Evolutionary conservation across 2,329 filamentous ascomycete species (phyloP), one percentile per base, ranked within the genome.

Genomic region (Diaporthe aspalathi): DNA sequence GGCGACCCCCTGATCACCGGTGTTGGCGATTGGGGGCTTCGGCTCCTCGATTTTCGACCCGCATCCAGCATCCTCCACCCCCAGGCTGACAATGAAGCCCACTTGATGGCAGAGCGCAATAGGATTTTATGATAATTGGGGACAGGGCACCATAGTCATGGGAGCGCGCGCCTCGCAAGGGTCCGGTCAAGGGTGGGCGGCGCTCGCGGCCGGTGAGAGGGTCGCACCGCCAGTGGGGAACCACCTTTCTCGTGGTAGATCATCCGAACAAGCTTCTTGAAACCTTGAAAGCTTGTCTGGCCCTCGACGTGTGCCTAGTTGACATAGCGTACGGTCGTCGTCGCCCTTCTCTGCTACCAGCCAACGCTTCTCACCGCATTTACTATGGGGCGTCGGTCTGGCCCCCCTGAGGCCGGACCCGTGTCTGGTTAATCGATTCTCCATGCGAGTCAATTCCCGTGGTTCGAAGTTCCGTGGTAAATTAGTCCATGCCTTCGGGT

Each of bases 141-240:
- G 40, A 49, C 11, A 17, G 16, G 60, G 40, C 60, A 49, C 5
- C 20, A 38, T 63, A 49, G 60, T 63, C 60, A 63, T 32, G 60
- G 60, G 60, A 63, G 60, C 60, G 60, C 60, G 60, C 60, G 60
- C 60, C 60, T 63, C 43, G 43, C 60, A 63, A 49, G 60, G 60
- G 49, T 63, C 45, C 6, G 43, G 1, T 63, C 60, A 63, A 49
- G 60, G 60, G 49, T 63, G 27, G 60, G 8, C 43, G 60, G 43
- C 27, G 60, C 43, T 63, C 29, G 57, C 40, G 43, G 57, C 3
- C 57, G 40, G 12, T n/a, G 11, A 40, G 20, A 32, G 24, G 24
- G 57, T 63, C 40, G 43, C 60, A 63, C 60, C n/a, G 3, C 5
- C 3, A 2, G 60, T 63, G 60, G 60, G 17, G 43, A 63, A 49